Conservation (phyloP, 305 asterid genomes). For the Fraxinus dipetala region DNA sequence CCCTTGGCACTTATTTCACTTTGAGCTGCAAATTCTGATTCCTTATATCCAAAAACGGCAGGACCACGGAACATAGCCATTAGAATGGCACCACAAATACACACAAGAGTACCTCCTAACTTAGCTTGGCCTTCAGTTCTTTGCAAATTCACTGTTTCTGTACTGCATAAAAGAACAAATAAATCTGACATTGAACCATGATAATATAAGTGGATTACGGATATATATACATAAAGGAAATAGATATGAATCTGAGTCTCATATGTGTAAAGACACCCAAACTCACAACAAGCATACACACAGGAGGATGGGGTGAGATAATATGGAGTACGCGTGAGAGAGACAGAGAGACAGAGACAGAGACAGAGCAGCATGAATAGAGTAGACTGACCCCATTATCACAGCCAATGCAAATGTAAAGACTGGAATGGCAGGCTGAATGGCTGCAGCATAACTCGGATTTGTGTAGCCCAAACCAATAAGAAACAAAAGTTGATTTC, state of each 20-base stretch:
- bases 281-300: background rate
- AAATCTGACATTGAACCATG: constrained; percentile 29
- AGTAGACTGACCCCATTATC: constrained; percentile 74
- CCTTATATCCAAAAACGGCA: constrained; percentile 61
- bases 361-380: background rate
- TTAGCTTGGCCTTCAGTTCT: constrained; percentile 84
- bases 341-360: background rate
- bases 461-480: constrained; percentile 92
- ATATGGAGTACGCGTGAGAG: background rate
- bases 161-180: constrained; percentile 60
- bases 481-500: constrained; percentile 92
- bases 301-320: background rate
- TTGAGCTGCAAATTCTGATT: constrained; percentile 53
- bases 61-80: constrained; percentile 92
- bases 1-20: constrained; percentile 78
- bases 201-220: background rate
- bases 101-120: constrained; percentile 81
- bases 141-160: constrained; percentile 75
- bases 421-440: constrained; percentile 96
- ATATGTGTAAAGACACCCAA: background rate
- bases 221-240: background rate
- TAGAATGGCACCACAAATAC: constrained; percentile 86
- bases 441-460: constrained; percentile 94
- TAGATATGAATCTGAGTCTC: background rate
- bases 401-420: constrained; percentile 84